A percentile compares a stretch with the other conserved stretches of the same genome.
These are phyloP conservation scores for Miamiensis avidus DNA, from an alignment of 169 alveolate genomes.

Conservation along the genomic window DNA sequence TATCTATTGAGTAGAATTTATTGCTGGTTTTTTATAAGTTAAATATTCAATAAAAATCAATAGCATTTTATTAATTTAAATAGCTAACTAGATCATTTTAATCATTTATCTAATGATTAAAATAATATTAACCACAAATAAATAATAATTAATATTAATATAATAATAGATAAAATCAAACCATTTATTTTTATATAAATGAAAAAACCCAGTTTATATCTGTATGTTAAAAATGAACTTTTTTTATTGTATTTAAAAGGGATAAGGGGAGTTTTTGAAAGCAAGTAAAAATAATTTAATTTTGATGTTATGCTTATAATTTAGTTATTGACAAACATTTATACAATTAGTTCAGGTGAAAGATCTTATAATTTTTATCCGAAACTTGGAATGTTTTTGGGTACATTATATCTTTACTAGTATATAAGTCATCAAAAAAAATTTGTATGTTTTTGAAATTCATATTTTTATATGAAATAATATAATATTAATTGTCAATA, in stretches of 20 bases:
- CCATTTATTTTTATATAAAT: no score
- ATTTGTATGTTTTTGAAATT: neutral
- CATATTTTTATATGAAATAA: neutral
- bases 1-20: no score
- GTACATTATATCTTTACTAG: constrained; percentile 4
- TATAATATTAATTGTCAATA: neutral
- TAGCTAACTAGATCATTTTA: no score
- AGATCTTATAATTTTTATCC: constrained; percentile 25
- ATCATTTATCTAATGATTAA: no score
- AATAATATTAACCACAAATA: no score
- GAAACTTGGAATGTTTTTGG: constrained; percentile 4
- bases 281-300: neutral
- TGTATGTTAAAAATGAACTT: constrained; percentile 17
- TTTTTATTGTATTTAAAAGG: constrained; percentile 15
- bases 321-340: neutral
- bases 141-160: no score
- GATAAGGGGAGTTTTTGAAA: constrained; percentile 29
- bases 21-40: no score
- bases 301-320: neutral
- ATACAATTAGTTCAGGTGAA: no score
- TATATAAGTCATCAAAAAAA: constrained; percentile 3
- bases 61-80: no score
- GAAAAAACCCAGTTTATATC: constrained; percentile 30
- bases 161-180: no score
- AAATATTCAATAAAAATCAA: no score